phyloP scores from a whole-genome alignment of 2,329 filamentous ascomycete genomes.

The Talaromyces sp. region DNA sequence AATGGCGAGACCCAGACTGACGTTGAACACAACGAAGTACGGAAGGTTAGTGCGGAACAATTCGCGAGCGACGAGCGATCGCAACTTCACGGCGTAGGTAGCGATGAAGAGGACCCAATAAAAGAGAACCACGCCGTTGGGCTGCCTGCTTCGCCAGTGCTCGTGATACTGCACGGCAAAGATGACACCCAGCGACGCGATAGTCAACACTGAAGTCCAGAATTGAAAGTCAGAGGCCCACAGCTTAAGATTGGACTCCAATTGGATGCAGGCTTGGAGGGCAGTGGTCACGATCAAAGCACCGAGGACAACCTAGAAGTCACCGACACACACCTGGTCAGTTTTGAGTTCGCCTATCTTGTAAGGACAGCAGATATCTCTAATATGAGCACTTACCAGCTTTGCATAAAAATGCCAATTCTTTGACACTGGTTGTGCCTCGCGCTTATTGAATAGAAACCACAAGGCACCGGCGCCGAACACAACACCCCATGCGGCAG shows the following conservation, averaged over 20 bases:
- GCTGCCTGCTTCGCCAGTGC: constrained; percentile 72
- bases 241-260: constrained; percentile 59
- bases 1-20: constrained; percentile 63
- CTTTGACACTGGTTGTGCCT: constrained; percentile 63
- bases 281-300: constrained; percentile 62
- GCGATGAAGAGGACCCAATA: constrained; percentile 88
- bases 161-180: constrained; percentile 81
- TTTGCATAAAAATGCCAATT: constrained; percentile 93
- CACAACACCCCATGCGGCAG: constrained; percentile 73
- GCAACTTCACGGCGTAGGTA: constrained; percentile 72
- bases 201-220: constrained; percentile 68
- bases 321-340: constrained; percentile 5
- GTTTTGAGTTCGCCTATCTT: not conserved
- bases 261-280: constrained; percentile 70
- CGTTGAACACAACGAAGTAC: constrained; percentile 72
- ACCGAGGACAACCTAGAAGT: constrained; percentile 53
- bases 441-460: constrained; percentile 68
- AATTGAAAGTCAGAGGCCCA: constrained; percentile 82
- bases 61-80: constrained; percentile 75
- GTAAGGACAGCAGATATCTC: not conserved
- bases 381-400: constrained; percentile 54
- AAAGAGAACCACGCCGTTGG: constrained; percentile 82
- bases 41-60: constrained; percentile 59
- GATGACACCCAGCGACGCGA: constrained; percentile 67
- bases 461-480: constrained; percentile 71